Evolutionary conservation across 192 early-diverging fungal species (phyloP).

Genomic region (Podochytrium sp.): DNA sequence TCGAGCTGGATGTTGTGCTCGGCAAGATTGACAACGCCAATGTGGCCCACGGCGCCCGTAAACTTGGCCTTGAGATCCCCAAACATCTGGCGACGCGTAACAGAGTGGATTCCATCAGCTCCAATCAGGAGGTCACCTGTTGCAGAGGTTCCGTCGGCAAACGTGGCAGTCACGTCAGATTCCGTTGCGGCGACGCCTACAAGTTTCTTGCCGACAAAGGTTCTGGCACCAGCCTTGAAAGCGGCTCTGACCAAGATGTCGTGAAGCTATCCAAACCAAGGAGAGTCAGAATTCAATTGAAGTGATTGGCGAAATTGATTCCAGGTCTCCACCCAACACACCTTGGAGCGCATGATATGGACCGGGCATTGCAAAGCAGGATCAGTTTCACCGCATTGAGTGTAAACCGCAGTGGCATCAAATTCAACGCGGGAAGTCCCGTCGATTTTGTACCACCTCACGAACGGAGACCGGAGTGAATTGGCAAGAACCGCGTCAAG

Average conservation of each 20-base stretch:
- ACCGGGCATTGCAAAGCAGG: background rate
- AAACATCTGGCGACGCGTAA: conserved; percentile 23
- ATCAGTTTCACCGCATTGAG: background rate
- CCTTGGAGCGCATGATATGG: background rate
- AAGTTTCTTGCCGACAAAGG: too few relatives aligned
- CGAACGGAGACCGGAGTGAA: too few relatives aligned
- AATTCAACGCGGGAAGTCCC: too few relatives aligned
- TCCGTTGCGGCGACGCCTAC: background rate
- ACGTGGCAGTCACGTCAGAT: background rate
- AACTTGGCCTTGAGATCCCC: conserved; percentile 24
- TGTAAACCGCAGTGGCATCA: background rate
- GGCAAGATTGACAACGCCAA: too few relatives aligned
- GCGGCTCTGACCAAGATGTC: too few relatives aligned
- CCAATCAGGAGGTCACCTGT: too few relatives aligned
- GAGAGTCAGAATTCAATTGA: background rate
- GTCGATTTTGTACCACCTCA: too few relatives aligned
- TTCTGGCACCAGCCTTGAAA: too few relatives aligned
- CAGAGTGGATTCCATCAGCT: conserved; percentile 19
- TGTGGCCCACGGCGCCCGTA: conserved; percentile 4
- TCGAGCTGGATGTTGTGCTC: background rate
- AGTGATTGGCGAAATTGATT: background rate
- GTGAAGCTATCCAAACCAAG: too few relatives aligned
- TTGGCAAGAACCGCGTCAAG: background rate
- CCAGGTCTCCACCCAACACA: too few relatives aligned
- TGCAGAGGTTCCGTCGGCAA: too few relatives aligned